phyloP scores from a whole-genome alignment of 768 basidiomycete species.

The Tephrocybe rancida region DNA sequence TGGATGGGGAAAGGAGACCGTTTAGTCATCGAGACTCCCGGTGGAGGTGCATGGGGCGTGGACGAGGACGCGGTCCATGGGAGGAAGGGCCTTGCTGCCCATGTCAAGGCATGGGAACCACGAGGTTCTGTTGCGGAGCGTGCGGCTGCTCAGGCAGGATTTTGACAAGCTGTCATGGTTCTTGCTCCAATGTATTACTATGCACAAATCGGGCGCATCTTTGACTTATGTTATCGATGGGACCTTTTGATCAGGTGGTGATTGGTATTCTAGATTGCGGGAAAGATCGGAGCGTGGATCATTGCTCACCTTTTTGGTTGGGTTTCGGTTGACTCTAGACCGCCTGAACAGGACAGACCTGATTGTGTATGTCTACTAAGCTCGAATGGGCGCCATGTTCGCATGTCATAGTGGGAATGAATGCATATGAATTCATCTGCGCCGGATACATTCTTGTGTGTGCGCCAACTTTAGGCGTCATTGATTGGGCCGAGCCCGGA shows the following conservation, averaged over 20 bases:
- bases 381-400: neutral
- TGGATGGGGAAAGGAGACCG: slow-evolving; percentile 89
- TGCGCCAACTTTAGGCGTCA: too few species aligned
- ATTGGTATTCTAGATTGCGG: neutral
- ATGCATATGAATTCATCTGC: too few species aligned
- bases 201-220: neutral
- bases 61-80: slow-evolving; percentile 26
- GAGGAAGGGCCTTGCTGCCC: slow-evolving; percentile 27
- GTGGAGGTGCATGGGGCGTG: slow-evolving; percentile 86
- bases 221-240: neutral
- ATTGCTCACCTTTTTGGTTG: too few species aligned
- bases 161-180: slow-evolving; percentile 32
- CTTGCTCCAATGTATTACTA: neutral
- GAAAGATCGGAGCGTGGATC: neutral
- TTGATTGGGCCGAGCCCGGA: too few species aligned
- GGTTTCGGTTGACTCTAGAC: too few species aligned
- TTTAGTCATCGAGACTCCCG: slow-evolving; percentile 84
- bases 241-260: neutral
- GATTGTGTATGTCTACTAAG: neutral
- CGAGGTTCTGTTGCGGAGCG: slow-evolving; percentile 70
- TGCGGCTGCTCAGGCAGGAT: slow-evolving; percentile 63
- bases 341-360: neutral
- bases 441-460: too few species aligned
- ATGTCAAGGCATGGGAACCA: slow-evolving; percentile 63
- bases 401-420: neutral